Evolutionary conservation across 495 filamentous ascomycete species (phyloP), one percentile per base, ranked within the genome.

Genomic region (Neurospora terricola): DNA sequence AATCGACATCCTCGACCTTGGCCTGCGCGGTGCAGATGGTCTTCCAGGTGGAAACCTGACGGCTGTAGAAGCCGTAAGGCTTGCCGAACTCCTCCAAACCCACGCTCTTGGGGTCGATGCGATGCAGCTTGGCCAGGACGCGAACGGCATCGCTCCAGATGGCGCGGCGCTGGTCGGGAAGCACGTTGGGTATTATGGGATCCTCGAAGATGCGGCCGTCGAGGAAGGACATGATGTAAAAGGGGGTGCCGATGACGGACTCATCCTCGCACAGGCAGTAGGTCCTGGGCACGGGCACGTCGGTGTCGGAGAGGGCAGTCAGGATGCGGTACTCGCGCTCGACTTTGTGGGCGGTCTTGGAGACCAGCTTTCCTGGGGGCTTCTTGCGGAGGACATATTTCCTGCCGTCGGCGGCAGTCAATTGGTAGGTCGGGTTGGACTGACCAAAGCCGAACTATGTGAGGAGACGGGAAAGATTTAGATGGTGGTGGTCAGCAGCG

Each of bases 161-260:
- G 75, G 86, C 86, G 18, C 82, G 87, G 75, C 95, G 85, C 74
- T 97, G 90, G 70, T 87, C 87, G 1, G 90, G 80, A 42, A 85
- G 84, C 0, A 97, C 91, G 4, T 83, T 88, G 9, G 94, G 96
- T 78, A 99, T 88, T 4, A 91, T 85, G 6, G 94, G 90, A 81
- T 98, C 92, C 74, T 94, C 92, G 78, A 97, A 93, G 78, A 97
- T 96, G 75, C 96, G 89, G 23, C 95, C 95, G 77, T 94, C 91
- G 70, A 98, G 84, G 79, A 94, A 98, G 74, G 92, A 89, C 95
- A 99, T 98, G 74, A 98, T 92, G 82, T 98, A 98, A 82, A 99
- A 99, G 16, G 92, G 88, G 5, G 94, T 98, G 34, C 93, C 96
- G 75, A 98, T 84, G 5, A 99, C 88, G 42, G 76, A 81, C 42